Percentiles rank a stretch among this genome's conserved stretches.
phyloP scores from a whole-genome alignment of 2,329 filamentous ascomycete species.

The Cladosporium sp. region DNA sequence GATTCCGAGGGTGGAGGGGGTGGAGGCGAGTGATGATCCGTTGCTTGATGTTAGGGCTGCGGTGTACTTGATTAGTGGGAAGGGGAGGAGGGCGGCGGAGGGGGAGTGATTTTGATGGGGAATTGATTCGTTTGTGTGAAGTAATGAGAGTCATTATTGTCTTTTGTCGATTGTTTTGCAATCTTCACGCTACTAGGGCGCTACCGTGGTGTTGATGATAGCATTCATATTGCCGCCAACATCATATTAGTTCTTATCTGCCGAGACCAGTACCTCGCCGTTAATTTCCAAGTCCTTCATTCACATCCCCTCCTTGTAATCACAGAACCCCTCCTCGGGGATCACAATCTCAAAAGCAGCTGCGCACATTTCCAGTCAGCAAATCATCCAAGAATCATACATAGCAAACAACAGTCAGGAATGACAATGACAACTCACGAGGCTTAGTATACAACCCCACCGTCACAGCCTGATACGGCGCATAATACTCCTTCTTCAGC shows the following conservation, averaged over 20 bases:
- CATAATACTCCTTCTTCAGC: conserved; percentile 43
- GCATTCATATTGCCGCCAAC: too few species aligned
- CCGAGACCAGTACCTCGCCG: neutral
- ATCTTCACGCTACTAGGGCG: too few species aligned
- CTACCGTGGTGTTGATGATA: too few species aligned
- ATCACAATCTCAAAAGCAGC: conserved; percentile 13
- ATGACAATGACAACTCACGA: conserved; percentile 34
- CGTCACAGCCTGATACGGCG: conserved; percentile 42
- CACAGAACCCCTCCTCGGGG: conserved; percentile 5
- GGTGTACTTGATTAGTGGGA: conserved; percentile 58
- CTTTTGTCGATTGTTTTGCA: too few species aligned
- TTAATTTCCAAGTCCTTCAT: neutral
- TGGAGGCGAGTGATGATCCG: conserved; percentile 56
- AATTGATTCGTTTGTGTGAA: neutral
- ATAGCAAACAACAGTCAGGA: neutral
- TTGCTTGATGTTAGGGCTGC: conserved; percentile 57
- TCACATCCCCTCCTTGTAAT: conserved; percentile 15
- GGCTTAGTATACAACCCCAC: conserved; percentile 45
- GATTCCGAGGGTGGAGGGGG: conserved; percentile 55
- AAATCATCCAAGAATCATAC: neutral
- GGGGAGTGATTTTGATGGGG: neutral
- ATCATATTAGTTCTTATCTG: neutral
- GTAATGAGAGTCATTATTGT: neutral
- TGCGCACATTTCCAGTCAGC: neutral
- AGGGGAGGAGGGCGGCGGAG: conserved; percentile 50